A percentile compares a stretch with the other conserved stretches of the same genome.
These are phyloP conservation scores for Paracoccidioides brasiliensis DNA, from an alignment of 2,329 filamentous ascomycete genomes.

Conservation along the genomic window DNA sequence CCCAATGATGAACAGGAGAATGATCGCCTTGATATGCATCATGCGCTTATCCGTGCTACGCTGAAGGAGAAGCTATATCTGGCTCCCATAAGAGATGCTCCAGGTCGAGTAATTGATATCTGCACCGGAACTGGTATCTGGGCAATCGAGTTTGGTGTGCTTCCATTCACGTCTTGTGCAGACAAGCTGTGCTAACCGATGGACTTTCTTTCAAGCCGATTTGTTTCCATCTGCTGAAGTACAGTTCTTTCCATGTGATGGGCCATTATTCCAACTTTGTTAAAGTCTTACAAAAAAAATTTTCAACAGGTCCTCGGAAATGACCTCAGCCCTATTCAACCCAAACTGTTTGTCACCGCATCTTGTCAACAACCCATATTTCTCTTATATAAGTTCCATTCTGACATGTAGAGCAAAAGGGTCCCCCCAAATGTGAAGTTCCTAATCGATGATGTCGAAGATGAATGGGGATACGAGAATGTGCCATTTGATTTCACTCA, in stretches of 20 bases:
- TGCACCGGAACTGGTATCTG: slow-evolving; percentile 15
- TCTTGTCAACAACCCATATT: not conserved
- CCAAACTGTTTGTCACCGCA: not conserved
- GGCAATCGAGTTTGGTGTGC: slow-evolving; percentile 16
- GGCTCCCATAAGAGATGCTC: slow-evolving; percentile 9
- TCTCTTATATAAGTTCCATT: not conserved
- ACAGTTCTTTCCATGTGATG: not conserved
- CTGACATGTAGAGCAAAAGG: slow-evolving; percentile 9
- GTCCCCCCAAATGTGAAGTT: slow-evolving; percentile 44
- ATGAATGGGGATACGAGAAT: slow-evolving; percentile 41
- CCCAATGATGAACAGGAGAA: slow-evolving; percentile 12
- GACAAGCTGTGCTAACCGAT: not conserved
- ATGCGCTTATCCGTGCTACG: slow-evolving; percentile 6
- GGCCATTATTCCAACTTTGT: not conserved
- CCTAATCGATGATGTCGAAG: slow-evolving; percentile 45
- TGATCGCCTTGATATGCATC: slow-evolving; percentile 11
- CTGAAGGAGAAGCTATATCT: slow-evolving; percentile 9
- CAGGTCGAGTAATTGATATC: slow-evolving; percentile 11
- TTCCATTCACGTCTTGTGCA: not conserved
- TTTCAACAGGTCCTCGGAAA: slow-evolving; percentile 13
- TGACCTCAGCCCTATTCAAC: slow-evolving; percentile 14
- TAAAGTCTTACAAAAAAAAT: not conserved
- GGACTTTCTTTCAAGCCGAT: slow-evolving; percentile 11
- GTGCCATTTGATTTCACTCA: slow-evolving; percentile 50
- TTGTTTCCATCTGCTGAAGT: slow-evolving; percentile 15